phyloP scores from a whole-genome alignment of 2,329 filamentous ascomycete genomes.

The Cladophialophora carrionii region DNA sequence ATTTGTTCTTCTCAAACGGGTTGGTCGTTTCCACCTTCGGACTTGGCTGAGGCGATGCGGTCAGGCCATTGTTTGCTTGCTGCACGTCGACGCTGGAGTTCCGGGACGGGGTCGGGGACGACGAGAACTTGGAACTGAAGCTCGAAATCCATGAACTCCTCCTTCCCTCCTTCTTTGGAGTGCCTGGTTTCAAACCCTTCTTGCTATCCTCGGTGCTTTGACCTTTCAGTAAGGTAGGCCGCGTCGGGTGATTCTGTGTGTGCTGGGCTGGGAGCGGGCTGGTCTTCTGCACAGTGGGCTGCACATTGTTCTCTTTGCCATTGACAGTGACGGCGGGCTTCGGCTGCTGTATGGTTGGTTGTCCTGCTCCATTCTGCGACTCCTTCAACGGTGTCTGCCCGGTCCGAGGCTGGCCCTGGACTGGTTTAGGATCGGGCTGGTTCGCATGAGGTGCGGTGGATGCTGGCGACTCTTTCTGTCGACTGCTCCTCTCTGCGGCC shows the following conservation, averaged over 20 bases:
- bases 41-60: conserved; percentile 37
- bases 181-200: conserved; percentile 19
- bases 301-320: conserved; percentile 22
- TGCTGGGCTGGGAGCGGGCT: conserved; percentile 3
- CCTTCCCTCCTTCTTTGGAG: conserved; percentile 52
- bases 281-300: conserved; percentile 14
- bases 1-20: conserved; percentile 47
- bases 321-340: conserved; percentile 20
- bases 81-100: conserved; percentile 36
- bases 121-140: conserved; percentile 89
- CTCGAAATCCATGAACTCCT: conserved; percentile 89
- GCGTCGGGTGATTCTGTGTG: conserved; percentile 15
- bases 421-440: conserved; percentile 31
- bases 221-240: conserved; percentile 25
- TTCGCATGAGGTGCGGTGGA: conserved; percentile 33
- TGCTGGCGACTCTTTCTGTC: conserved; percentile 29
- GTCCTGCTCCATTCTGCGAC: conserved; percentile 25
- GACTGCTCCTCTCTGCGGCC: conserved; percentile 38
- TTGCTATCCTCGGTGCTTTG: conserved; percentile 29
- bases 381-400: conserved; percentile 34
- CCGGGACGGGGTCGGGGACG: conserved; percentile 48
- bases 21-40: conserved; percentile 49
- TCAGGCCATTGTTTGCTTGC: conserved; percentile 13
- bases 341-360: conserved; percentile 5
- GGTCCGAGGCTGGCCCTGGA: conserved; percentile 20